phyloP scores from a whole-genome alignment of 2,329 filamentous ascomycete species.

The Rosellinia necatrix region DNA sequence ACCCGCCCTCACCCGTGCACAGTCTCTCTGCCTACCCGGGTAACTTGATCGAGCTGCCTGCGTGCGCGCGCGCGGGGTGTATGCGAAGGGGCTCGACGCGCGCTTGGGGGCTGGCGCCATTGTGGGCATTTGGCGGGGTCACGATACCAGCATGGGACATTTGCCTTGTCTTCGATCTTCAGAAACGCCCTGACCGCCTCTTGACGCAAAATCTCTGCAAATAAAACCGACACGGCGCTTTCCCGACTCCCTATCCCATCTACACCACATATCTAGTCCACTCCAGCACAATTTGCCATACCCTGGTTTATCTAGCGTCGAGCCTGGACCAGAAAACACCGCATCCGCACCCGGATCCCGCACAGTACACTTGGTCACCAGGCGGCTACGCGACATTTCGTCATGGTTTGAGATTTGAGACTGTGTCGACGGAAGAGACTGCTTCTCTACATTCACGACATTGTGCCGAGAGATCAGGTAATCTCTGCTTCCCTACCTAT shows the following conservation, averaged over 20 bases:
- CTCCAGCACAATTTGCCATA: no score
- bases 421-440: background rate
- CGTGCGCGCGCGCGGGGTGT: conserved; percentile 13
- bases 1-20: no score
- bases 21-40: no score
- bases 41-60: no score
- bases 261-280: no score
- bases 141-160: conserved; percentile 30
- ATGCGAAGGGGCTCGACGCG: no score
- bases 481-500: background rate
- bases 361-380: conserved; percentile 10
- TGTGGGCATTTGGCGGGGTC: conserved; percentile 35
- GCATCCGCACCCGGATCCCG: background rate
- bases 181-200: conserved; percentile 34
- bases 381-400: background rate
- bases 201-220: conserved; percentile 32
- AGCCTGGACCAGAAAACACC: background rate
- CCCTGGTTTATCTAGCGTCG: no score
- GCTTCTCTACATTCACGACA: background rate
- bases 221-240: conserved; percentile 21
- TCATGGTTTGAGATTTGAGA: conserved; percentile 1
- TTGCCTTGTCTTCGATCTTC: conserved; percentile 26
- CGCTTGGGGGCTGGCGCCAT: conserved; percentile 14
- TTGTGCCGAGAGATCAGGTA: background rate
- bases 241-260: background rate